A percentile compares a stretch with the other conserved stretches of the same genome.
Conservation (phyloP, 805 yeast genomes). For the Zygosaccharomyces gambellarensis region DNA sequence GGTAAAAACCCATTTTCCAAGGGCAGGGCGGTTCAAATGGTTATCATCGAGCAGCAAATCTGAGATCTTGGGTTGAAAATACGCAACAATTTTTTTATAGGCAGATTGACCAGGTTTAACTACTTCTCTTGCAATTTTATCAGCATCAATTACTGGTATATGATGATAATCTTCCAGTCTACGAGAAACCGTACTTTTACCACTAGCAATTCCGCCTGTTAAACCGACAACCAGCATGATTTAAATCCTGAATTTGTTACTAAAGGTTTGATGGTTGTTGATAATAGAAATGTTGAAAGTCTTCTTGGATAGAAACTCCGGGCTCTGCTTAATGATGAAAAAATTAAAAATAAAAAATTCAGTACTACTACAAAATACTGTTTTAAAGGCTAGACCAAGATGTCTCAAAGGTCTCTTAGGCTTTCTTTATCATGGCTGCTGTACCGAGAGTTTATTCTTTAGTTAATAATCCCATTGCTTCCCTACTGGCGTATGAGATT, state of each 20-base stretch:
- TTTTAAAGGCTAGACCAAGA: not conserved
- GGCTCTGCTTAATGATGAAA: not conserved
- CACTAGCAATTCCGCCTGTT: constrained; percentile 98
- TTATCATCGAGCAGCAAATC: constrained; percentile 43
- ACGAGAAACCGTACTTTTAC: constrained; percentile 84
- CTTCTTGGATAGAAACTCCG: not conserved
- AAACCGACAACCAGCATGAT: constrained; percentile 84
- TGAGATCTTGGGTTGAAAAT: constrained; percentile 54
- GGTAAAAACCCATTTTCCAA: constrained; percentile 77
- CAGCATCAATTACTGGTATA: constrained; percentile 79
- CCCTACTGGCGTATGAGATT: constrained; percentile 42
- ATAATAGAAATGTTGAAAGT: not conserved
- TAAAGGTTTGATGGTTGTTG: too few relatives aligned
- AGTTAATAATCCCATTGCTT: constrained; percentile 41
- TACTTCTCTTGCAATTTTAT: constrained; percentile 76
- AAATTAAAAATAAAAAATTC: not conserved
- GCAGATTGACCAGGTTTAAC: constrained; percentile 77
- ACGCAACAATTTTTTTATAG: constrained; percentile 55
- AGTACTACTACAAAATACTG: not conserved
- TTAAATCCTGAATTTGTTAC: not conserved
- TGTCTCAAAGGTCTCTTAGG: not conserved
- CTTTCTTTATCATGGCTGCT: constrained; percentile 14
- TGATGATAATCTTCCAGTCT: constrained; percentile 47
- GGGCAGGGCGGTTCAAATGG: constrained; percentile 55
- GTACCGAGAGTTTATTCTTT: constrained; percentile 39